Conservation (phyloP, 306 rosid species). For the Abrus precatorius region DNA sequence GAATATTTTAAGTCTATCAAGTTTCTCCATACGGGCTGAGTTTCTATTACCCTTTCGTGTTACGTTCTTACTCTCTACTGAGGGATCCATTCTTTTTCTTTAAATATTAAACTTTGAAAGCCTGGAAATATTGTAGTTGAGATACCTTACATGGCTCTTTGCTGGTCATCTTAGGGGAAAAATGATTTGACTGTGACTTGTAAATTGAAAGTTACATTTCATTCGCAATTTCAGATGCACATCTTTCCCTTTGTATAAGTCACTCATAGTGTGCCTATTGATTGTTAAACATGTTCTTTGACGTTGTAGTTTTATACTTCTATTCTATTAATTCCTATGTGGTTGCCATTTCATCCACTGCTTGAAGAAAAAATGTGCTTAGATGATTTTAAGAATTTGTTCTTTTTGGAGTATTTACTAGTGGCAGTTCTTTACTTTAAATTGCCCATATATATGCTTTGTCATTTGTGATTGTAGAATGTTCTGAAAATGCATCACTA, state of each 20-base stretch:
- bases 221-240: slow-evolving; percentile 20
- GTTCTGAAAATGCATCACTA: slow-evolving; percentile 22
- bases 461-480: slow-evolving; percentile 34
- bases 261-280: slow-evolving; percentile 3
- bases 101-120: slow-evolving; percentile 13
- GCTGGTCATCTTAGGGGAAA: slow-evolving; percentile 22
- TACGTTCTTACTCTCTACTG: neutral
- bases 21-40: neutral
- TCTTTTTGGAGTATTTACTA: neutral
- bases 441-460: neutral
- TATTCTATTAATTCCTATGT: slow-evolving; percentile 9
- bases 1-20: slow-evolving; percentile 30
- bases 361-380: neutral
- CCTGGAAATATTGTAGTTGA: slow-evolving; percentile 11
- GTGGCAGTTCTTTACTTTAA: neutral
- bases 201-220: slow-evolving; percentile 5
- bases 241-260: neutral
- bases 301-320: slow-evolving; percentile 26
- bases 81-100: slow-evolving; percentile 33
- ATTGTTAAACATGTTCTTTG: slow-evolving; percentile 13
- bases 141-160: slow-evolving; percentile 18
- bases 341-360: neutral
- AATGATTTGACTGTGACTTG: slow-evolving; percentile 7
- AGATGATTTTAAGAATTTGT: neutral
- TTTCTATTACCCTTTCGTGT: slow-evolving; percentile 4